phyloP scores from a whole-genome alignment of 345 rosid genomes.

The Gossypium anomalum region DNA sequence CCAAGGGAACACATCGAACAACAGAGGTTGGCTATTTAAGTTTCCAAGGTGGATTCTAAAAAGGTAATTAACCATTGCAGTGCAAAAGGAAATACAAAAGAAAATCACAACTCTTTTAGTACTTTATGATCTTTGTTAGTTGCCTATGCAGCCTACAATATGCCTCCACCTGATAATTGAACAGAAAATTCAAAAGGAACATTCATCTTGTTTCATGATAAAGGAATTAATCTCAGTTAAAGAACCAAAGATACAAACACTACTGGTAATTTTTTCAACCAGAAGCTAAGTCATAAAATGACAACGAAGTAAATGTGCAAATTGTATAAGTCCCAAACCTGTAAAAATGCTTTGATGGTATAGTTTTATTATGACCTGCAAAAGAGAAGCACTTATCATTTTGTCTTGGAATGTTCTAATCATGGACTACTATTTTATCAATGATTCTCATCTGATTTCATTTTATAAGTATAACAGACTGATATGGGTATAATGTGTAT shows the following conservation, averaged over 20 bases:
- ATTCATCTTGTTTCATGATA: neutral
- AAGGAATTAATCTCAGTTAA: neutral
- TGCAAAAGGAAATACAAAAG: neutral
- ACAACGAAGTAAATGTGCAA: neutral
- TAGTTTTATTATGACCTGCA: neutral
- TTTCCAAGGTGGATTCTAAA: neutral
- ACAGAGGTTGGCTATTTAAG: neutral
- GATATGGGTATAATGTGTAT: neutral
- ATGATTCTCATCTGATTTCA: neutral
- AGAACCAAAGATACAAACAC: neutral
- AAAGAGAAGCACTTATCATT: neutral
- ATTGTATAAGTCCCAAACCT: neutral
- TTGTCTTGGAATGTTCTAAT: neutral
- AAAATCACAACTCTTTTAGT: neutral
- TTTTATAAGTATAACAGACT: neutral
- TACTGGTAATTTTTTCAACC: neutral
- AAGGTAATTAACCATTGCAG: neutral
- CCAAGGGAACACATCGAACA: neutral
- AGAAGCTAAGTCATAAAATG: neutral
- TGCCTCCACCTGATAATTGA: neutral
- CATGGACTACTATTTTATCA: neutral
- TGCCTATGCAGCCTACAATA: neutral
- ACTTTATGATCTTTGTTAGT: neutral
- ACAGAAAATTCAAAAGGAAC: neutral
- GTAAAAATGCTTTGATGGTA: neutral